phyloP scores from a whole-genome alignment of 2,329 filamentous ascomycete species.

The Pezicula radicicola region DNA sequence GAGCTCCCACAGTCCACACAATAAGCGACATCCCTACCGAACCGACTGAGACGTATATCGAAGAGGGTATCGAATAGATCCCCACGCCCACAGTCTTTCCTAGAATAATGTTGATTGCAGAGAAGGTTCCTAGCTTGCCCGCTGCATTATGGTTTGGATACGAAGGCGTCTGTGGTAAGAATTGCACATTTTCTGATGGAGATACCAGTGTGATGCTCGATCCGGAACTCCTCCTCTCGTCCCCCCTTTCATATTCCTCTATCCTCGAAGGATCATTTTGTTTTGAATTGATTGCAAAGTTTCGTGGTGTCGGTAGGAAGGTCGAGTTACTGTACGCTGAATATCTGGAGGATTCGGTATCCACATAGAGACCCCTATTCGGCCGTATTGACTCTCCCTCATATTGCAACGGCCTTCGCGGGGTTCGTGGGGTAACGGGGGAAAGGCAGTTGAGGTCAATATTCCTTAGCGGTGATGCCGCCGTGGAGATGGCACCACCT shows the following conservation, averaged over 20 bases:
- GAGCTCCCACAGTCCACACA: conserved; percentile 49
- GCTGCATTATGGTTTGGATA: conserved; percentile 7
- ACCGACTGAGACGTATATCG: conserved; percentile 52
- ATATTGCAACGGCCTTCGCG: conserved; percentile 8
- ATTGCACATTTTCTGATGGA: conserved; percentile 11
- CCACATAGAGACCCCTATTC: conserved; percentile 6
- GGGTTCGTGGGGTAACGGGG: conserved; percentile 26
- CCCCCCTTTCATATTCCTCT: neutral
- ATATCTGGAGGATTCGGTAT: conserved; percentile 10
- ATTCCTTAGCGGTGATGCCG: conserved; percentile 26
- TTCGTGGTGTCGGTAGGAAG: conserved; percentile 21
- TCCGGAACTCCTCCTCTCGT: conserved; percentile 11
- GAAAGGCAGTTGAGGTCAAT: conserved; percentile 31
- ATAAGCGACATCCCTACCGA: conserved; percentile 51
- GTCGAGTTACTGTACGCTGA: conserved; percentile 15
- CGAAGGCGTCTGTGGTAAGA: conserved; percentile 16
- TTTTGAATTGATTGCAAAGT: conserved; percentile 11
- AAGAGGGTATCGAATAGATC: conserved; percentile 53
- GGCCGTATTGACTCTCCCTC: neutral
- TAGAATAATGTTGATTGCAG: conserved; percentile 35
- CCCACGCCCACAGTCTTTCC: conserved; percentile 38
- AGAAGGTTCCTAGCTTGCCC: conserved; percentile 33
- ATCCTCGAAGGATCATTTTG: neutral
- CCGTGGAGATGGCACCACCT: conserved; percentile 21
- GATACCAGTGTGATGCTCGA: conserved; percentile 15